Base-by-base conservation (phyloP, 140 eudicot genomes). In the Cichorium intybus region DNA sequence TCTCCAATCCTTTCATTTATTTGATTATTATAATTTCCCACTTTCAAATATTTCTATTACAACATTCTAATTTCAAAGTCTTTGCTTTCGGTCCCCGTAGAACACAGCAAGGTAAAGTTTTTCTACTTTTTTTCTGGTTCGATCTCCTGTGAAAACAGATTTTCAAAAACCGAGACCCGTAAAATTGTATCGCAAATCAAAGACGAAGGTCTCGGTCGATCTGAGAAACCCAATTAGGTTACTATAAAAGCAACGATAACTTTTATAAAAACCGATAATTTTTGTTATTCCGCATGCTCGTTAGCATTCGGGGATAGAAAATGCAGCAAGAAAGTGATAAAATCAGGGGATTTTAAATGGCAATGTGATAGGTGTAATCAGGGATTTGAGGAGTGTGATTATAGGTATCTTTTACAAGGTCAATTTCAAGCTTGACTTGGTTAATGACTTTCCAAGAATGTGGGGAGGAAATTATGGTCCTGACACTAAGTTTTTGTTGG, bases 201-300 rank as follows among this genome's bases (percentile, higher is more conserved):
- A 71, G 90, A 82, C 29, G 97, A 93, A 65, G 95, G 95, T 10
- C 89, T 93, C 3, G 97, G 99, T 24, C 80, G 99, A 75, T 81
- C 90, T 53, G 95, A 85, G 18, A 93, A 82, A 68, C 86, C 99
- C 1, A 97, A 93, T 57, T 93, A 97, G 99, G 83, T 88, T 35
- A 79, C 95, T 4, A 88, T 89, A 26, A 93, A 83, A 70, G 99
- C 88, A 41, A 73, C 90, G 29, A 9, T 88, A 57, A 60, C 81
- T 62, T 86, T 75, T 22, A 81, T 93, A 20, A 93, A 88, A 69
- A 85, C 97, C 0, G 95, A 89, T 71, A 79, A 7, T 27, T 85
- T 93, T 54, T 93, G 90, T 70, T 93, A 88, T 82, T 85, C 99
- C 0, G 97, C 97, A 34, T 93, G 99, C 75, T 95, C 99, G 8